phyloP scores from a whole-genome alignment of 345 rosid species.

The Gossypium raimondii region DNA sequence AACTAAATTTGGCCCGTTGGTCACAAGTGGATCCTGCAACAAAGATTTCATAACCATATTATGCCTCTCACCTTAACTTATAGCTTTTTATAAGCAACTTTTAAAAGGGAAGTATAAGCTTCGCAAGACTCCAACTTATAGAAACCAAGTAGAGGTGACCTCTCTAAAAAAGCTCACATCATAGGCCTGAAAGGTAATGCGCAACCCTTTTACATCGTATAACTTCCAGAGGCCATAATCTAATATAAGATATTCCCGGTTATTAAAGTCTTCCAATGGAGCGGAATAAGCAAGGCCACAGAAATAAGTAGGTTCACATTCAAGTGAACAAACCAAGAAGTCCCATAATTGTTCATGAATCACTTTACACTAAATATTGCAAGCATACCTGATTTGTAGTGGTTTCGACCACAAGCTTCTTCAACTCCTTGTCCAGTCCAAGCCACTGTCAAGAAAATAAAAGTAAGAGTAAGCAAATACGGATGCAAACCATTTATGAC shows the following conservation, averaged over 20 bases:
- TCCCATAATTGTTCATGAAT: neutral
- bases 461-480: neutral
- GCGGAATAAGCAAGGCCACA: neutral
- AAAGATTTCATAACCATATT: conserved; percentile 4
- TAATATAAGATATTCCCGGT: neutral
- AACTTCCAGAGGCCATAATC: neutral
- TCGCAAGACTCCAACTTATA: neutral
- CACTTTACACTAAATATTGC: neutral
- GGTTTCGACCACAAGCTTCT: conserved; percentile 86
- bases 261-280: neutral
- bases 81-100: neutral
- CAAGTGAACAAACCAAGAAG: conserved; percentile 1
- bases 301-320: neutral
- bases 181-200: neutral
- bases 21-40: conserved; percentile 80
- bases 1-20: conserved; percentile 68
- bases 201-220: neutral
- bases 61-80: neutral
- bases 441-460: conserved; percentile 60
- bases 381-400: conserved; percentile 79
- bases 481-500: neutral
- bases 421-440: conserved; percentile 71
- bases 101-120: neutral
- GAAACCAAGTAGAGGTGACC: neutral
- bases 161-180: neutral